Percentiles rank a stretch among this genome's conserved stretches.
These are phyloP conservation scores for Pisolithus tinctorius DNA, from an alignment of 768 basidiomycete genomes.

Conservation along the genomic window DNA sequence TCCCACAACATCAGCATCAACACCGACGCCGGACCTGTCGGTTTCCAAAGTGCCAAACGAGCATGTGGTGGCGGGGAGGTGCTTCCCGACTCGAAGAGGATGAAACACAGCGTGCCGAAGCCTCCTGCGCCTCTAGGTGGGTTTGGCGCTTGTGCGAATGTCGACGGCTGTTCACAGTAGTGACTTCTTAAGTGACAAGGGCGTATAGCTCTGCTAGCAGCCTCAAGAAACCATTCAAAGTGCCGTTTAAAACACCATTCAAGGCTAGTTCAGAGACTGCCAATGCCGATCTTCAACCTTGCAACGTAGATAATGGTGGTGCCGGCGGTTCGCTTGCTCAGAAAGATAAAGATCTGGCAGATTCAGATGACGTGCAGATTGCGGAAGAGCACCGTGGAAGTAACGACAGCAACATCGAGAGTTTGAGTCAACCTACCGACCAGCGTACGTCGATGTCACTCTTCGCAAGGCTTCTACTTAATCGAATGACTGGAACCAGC, in stretches of 20 bases:
- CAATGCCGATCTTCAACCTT: not conserved
- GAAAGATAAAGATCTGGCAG: not conserved
- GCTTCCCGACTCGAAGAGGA: conserved; percentile 15
- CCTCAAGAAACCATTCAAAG: conserved; percentile 45
- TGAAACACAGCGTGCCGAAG: conserved; percentile 13
- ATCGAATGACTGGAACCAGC: not conserved
- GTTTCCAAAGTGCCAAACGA: conserved; percentile 17
- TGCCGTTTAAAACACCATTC: conserved; percentile 36
- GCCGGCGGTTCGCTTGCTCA: not conserved
- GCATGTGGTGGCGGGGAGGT: conserved; percentile 3
- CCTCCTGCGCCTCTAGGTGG: conserved; percentile 18
- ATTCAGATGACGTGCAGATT: not conserved
- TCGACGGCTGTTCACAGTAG: not conserved
- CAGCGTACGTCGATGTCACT: not conserved
- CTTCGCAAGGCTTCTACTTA: not conserved
- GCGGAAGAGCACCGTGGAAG: not conserved
- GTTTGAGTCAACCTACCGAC: not conserved
- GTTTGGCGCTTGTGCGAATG: not conserved
- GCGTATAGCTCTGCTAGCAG: conserved; percentile 34
- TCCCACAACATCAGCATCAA: too few relatives aligned
- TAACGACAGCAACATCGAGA: conserved; percentile 1
- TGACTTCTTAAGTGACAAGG: conserved; percentile 35
- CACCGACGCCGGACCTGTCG: not conserved
- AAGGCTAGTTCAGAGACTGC: conserved; percentile 16
- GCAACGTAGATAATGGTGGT: not conserved